Conservation (phyloP, 768 basidiomycete species). For the Lenzites betulinus region DNA sequence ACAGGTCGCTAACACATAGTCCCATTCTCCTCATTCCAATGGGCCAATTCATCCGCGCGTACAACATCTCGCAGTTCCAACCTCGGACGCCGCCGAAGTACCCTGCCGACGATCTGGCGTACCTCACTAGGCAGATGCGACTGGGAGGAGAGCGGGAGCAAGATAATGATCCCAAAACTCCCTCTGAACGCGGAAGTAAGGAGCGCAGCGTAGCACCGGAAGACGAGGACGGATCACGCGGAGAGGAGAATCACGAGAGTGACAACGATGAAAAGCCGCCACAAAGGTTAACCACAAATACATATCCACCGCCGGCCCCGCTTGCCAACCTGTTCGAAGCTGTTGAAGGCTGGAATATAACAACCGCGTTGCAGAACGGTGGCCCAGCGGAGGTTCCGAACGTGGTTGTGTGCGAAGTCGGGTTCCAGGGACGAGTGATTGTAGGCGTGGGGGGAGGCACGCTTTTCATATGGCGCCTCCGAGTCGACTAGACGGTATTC, state of each 20-base stretch:
- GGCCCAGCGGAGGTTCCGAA: slow-evolving; percentile 11
- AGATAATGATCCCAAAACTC: not conserved
- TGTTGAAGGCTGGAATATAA: slow-evolving; percentile 29
- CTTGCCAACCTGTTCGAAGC: slow-evolving; percentile 18
- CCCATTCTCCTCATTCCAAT: slow-evolving; percentile 54
- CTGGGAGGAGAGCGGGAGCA: not conserved
- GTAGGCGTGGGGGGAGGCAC: slow-evolving; percentile 25
- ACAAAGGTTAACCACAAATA: not conserved
- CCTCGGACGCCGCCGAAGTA: slow-evolving; percentile 46
- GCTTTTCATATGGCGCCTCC: slow-evolving; percentile 27
- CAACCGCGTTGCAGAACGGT: slow-evolving; percentile 13
- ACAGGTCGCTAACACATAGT: slow-evolving; percentile 47
- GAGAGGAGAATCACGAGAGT: not conserved
- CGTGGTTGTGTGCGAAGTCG: slow-evolving; percentile 27
- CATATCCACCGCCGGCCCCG: slow-evolving; percentile 16
- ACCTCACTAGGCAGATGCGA: slow-evolving; percentile 14
- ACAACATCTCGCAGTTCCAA: slow-evolving; percentile 49
- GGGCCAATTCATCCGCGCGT: slow-evolving; percentile 42
- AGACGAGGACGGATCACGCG: not conserved
- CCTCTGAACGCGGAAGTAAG: not conserved
- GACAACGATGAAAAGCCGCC: slow-evolving; percentile 24
- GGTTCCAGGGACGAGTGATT: slow-evolving; percentile 24
- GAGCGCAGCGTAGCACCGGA: slow-evolving; percentile 9
- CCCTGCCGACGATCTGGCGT: slow-evolving; percentile 34
- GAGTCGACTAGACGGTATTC: not conserved